A percentile compares a stretch with the other conserved stretches of the same genome.
phyloP scores from a whole-genome alignment of 495 filamentous ascomycete species.

The Bryoglossum gracile region DNA sequence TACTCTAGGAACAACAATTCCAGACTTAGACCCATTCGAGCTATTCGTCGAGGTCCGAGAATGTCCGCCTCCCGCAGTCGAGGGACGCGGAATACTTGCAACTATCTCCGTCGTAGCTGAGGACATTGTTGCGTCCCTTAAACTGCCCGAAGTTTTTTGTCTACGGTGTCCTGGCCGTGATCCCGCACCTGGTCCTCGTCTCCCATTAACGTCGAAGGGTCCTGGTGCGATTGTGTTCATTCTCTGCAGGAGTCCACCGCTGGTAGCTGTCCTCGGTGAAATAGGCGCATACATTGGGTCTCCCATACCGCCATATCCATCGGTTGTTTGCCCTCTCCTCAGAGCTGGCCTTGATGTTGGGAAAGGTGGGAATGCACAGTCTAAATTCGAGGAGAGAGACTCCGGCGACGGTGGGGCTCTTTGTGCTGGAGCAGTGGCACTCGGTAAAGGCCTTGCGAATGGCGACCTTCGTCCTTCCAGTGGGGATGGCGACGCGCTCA shows the following conservation, averaged over 20 bases:
- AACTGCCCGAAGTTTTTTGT: constrained; percentile 10
- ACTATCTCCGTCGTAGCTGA: constrained; percentile 1
- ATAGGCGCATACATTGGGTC: constrained; percentile 41
- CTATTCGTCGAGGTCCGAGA: constrained; percentile 30
- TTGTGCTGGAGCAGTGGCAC: constrained; percentile 38
- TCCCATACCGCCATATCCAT: constrained; percentile 27
- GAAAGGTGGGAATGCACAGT: constrained; percentile 56
- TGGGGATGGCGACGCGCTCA: constrained; percentile 44
- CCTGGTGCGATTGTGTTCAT: constrained; percentile 62
- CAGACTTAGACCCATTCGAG: constrained; percentile 31
- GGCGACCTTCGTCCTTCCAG: constrained; percentile 38
- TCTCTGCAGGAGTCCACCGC: constrained; percentile 42
- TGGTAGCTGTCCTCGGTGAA: constrained; percentile 33
- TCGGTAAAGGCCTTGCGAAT: constrained; percentile 42
- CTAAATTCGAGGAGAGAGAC: constrained; percentile 39
- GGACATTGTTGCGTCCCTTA: constrained; percentile 12
- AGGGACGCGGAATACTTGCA: constrained; percentile 10
- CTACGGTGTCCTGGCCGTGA: constrained; percentile 13
- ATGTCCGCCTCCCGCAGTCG: constrained; percentile 20
- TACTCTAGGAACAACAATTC: constrained; percentile 29
- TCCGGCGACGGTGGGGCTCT: constrained; percentile 36
- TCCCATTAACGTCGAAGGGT: constrained; percentile 48
- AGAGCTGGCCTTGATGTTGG: constrained; percentile 24
- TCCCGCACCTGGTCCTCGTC: background rate
- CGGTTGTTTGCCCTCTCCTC: background rate